Evolutionary conservation across 495 filamentous ascomycete species (phyloP), one percentile per base, ranked within the genome.

Genomic region (Penicillium odoratum): DNA sequence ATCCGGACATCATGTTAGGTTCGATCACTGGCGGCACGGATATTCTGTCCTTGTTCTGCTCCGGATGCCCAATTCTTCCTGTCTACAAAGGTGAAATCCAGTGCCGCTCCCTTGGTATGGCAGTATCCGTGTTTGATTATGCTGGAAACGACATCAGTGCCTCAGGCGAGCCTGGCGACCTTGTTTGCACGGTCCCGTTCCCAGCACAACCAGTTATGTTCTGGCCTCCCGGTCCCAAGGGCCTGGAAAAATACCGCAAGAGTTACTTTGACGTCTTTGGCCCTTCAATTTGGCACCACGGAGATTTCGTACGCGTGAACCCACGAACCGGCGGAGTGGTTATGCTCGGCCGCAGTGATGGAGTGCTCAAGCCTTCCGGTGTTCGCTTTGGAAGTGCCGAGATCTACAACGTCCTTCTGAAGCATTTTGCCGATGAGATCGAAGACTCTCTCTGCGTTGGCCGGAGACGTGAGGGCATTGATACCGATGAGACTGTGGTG

Each of bases 11-110:
- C 56, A 90, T 93, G 72, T 78, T 96, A 16, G 89, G 84, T 52
- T 92, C 89, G 55, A 93, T 95, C 62, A 93, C 90, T 1, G 91
- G 91, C 36, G 91, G 92, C 30, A 97, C 92, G 3, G 92, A 97
- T 71, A 97, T 98, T 63, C 87, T 97, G 58, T 97, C 92, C 0
- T 81, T 97, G 36, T 98, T 97, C 69, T 92, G 92, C 56, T 88
- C 88, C 0, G 88, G 92, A 0, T 92, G 87, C 51, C 91, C 91
- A 0, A 82, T 97, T 3, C 76, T 89, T n/a, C 92, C 94, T 1
- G 93, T 98, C 28, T 82, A 89, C 66, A 78, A 80, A 26, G 93
- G 94, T 36, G 92, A 98, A 64, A 92, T 98, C 49, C 94, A 98
- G 76, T 91, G 87, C 53, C 83, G 86, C 15, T 92, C 90, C 16